A percentile compares a stretch with the other conserved stretches of the same genome.
phyloP scores from a whole-genome alignment of 2,329 filamentous ascomycete genomes.

The Penicillium sp. region DNA sequence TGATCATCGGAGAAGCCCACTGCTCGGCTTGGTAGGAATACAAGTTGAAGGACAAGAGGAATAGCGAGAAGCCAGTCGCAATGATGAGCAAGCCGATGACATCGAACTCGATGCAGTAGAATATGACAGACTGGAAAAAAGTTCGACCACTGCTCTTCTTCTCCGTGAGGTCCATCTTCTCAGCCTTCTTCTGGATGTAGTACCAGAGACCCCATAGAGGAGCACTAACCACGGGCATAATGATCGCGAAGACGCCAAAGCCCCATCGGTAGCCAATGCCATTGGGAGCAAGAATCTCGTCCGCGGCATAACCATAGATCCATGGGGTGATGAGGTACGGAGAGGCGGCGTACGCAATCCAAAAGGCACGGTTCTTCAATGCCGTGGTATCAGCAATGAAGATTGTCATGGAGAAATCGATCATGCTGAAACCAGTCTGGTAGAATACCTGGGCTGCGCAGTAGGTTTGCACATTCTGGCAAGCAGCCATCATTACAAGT shows the following conservation, averaged over 20 bases:
- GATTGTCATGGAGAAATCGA: slow-evolving; percentile 58
- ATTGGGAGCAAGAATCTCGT: slow-evolving; percentile 50
- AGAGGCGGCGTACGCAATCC: slow-evolving; percentile 59
- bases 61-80: slow-evolving; percentile 25
- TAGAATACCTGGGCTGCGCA: slow-evolving; percentile 65
- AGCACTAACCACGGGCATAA: slow-evolving; percentile 57
- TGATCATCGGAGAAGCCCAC: slow-evolving; percentile 25
- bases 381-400: slow-evolving; percentile 65
- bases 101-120: slow-evolving; percentile 65
- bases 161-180: slow-evolving; percentile 53
- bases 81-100: slow-evolving; percentile 31
- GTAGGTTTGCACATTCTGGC: slow-evolving; percentile 62
- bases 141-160: slow-evolving; percentile 49
- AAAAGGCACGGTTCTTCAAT: slow-evolving; percentile 61
- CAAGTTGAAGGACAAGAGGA: slow-evolving; percentile 30
- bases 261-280: slow-evolving; percentile 24
- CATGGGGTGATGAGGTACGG: slow-evolving; percentile 64
- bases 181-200: slow-evolving; percentile 59
- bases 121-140: slow-evolving; percentile 47
- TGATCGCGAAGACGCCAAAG: slow-evolving; percentile 60
- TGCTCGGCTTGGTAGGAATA: slow-evolving; percentile 12
- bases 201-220: slow-evolving; percentile 59
- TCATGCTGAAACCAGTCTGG: slow-evolving; percentile 56
- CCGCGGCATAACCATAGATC: slow-evolving; percentile 55
- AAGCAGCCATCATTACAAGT: slow-evolving; percentile 64